Evolutionary conservation across 768 basidiomycete species (phyloP).

Genomic region (Paxillus involutus): DNA sequence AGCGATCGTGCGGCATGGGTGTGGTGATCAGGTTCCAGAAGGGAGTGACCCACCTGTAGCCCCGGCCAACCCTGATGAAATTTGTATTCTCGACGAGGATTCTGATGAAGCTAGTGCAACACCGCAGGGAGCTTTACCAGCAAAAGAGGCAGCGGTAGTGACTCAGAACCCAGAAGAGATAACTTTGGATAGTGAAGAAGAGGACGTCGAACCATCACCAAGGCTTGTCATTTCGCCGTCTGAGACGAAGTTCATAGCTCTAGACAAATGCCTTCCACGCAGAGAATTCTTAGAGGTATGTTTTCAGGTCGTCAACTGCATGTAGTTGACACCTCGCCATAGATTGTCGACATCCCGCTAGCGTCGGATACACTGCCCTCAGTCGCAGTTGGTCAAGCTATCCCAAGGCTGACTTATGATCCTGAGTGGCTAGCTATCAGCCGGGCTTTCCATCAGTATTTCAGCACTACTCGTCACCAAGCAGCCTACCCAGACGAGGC

Average conservation of each 20-base stretch:
- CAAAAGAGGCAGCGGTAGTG: conserved; percentile 33
- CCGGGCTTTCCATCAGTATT: conserved; percentile 79
- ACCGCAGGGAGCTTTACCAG: conserved; percentile 24
- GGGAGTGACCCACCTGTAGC: background rate
- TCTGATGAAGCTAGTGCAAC: conserved; percentile 8
- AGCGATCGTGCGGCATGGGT: conserved; percentile 56
- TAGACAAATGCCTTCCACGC: conserved; percentile 84
- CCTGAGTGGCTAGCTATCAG: conserved; percentile 94
- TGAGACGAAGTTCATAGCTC: conserved; percentile 79
- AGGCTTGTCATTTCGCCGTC: conserved; percentile 21
- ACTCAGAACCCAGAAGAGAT: conserved; percentile 53
- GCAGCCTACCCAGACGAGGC: conserved; percentile 57
- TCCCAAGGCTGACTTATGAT: conserved; percentile 64
- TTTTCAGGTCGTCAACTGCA: background rate
- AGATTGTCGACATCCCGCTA: conserved; percentile 70
- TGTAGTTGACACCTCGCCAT: conserved; percentile 1
- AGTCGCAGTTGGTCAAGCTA: conserved; percentile 6
- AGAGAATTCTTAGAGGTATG: conserved; percentile 81
- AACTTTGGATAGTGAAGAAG: conserved; percentile 46
- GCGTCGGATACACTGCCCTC: conserved; percentile 9
- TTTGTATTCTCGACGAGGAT: conserved; percentile 38
- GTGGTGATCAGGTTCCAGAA: background rate
- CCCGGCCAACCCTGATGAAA: conserved; percentile 39
- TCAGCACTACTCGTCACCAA: conserved; percentile 56
- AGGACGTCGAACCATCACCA: conserved; percentile 36